Evolutionary conservation across 805 yeast genomes (phyloP).

Genomic region (Kuraishia cidri): DNA sequence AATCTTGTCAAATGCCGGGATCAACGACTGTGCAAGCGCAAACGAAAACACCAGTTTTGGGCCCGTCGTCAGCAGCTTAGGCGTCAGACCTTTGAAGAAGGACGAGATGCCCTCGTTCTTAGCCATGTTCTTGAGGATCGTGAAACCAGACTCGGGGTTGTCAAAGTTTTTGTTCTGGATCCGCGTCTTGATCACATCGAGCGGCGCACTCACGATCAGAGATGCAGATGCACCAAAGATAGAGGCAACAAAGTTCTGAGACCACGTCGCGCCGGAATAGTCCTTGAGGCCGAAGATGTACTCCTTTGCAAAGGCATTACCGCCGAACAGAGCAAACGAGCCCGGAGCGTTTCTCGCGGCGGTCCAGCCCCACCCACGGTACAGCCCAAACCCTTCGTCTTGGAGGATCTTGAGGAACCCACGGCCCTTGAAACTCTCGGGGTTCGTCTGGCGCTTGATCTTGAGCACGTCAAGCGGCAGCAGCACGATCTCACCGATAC

Average conservation of each 20-base stretch:
- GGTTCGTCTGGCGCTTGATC: constrained; percentile 98
- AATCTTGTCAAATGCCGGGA: constrained; percentile 86
- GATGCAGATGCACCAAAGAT: constrained; percentile 97
- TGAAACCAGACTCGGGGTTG: constrained; percentile 89
- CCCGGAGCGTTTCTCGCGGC: constrained; percentile 99
- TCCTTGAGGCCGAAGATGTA: constrained; percentile 81
- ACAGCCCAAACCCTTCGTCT: constrained; percentile 91
- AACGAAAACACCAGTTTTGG: constrained; percentile 98
- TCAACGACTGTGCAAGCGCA: constrained; percentile 93
- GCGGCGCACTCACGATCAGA: constrained; percentile 92
- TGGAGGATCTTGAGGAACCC: constrained; percentile 79
- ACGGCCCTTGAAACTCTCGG: constrained; percentile 99
- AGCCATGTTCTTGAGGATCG: constrained; percentile 86
- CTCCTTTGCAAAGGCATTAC: constrained; percentile 98
- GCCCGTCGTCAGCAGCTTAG: constrained; percentile 94
- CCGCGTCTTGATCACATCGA: constrained; percentile 97
- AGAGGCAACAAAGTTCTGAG: constrained; percentile 89
- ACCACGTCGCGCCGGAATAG: constrained; percentile 88
- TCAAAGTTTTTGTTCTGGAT: constrained; percentile 95
- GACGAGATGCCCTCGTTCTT: constrained; percentile 85
- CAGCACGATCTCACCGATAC: constrained; percentile 90
- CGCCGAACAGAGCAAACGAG: constrained; percentile 95
- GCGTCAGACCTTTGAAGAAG: constrained; percentile 95
- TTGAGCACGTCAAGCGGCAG: constrained; percentile 94
- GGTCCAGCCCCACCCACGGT: constrained; percentile 99